A percentile compares a stretch with the other conserved stretches of the same genome.
phyloP scores from a whole-genome alignment of 176 grass and related monocot genomes.

The Zea luxurians region DNA sequence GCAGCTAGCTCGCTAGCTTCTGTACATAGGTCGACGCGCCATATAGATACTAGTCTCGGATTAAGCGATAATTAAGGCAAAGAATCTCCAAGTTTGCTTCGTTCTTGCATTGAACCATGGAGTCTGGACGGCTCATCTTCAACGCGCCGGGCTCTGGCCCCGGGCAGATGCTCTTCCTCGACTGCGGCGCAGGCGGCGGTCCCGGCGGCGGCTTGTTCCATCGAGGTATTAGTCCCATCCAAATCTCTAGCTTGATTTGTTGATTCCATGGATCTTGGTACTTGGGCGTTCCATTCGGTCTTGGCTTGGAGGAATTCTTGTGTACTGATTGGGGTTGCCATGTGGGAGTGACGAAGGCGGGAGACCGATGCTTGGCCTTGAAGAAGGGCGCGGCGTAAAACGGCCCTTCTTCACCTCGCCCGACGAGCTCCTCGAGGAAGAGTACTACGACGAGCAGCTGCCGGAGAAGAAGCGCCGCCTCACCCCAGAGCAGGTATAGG shows the following conservation, averaged over 20 bases:
- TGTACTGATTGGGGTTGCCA: conserved; percentile 42
- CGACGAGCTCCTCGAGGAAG: conserved; percentile 86
- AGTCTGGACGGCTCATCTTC: conserved; percentile 80
- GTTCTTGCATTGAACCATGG: conserved; percentile 48
- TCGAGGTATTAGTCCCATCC: conserved; percentile 52
- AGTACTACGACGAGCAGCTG: conserved; percentile 97
- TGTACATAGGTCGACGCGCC: conserved; percentile 44
- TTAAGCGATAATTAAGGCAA: conserved; percentile 24
- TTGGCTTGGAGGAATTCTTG: conserved; percentile 10
- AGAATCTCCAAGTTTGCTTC: conserved; percentile 31
- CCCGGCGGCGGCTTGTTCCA: conserved; percentile 45
- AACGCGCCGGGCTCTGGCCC: conserved; percentile 50
- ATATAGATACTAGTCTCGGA: background rate
- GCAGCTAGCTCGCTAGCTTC: conserved; percentile 2
- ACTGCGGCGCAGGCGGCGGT: conserved; percentile 49
- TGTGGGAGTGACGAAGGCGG: conserved; percentile 66
- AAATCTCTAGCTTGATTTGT: background rate
- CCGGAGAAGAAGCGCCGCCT: conserved; percentile 98
- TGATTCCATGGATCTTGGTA: too few species aligned
- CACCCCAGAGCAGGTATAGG: conserved; percentile 77
- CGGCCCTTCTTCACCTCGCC: conserved; percentile 92
- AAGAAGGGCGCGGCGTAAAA: conserved; percentile 60
- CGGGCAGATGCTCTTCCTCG: conserved; percentile 72
- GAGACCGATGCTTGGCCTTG: conserved; percentile 53
- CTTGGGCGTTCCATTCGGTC: too few species aligned